Evolutionary conservation across 148 eudicot species (phyloP), one percentile per base, ranked within the genome.

Genomic region (Pharnaceum exiguum): DNA sequence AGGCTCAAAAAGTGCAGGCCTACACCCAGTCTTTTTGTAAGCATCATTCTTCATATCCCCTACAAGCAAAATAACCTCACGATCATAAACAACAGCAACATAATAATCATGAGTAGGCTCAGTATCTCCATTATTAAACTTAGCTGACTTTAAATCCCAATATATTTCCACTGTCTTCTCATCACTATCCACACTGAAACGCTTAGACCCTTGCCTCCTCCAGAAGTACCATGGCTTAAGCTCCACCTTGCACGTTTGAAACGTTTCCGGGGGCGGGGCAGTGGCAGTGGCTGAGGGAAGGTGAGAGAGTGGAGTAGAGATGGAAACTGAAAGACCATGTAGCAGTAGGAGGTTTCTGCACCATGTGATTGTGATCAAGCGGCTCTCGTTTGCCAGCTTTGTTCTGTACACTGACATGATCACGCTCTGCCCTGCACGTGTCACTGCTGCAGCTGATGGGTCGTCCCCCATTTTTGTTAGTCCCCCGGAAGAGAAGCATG

Each of bases 211-310:
- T 0, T 81, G 81, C 60, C 83, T 89, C 38, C 76, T 68, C 94
- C 94, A 89, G 32, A 89, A 82, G 42, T 67, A 75, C 96, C 96
- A 89, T 2, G 94, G 96, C 56, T 89, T 89, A 21, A 85, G 66
- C 76, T 85, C 96, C 19, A 89, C 78, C 60, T 81, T 89, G 69
- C 87, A 89, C 6, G 68, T 65, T 51, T 65, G 61, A 71, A 12
- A 55, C 68, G 0, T 68, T 72, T 1, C 66, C 69, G 2, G 56
- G 64, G 5, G 12, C 8, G n/a, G 37, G 53, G 10, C 49, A 24
- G 32, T 51, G 39, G 24, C 51, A 56, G 5, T 45, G 51, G 21
- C 27, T 11, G n/a, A n/a, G n/a, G n/a, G n/a, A n/a, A n/a, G n/a
- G n/a, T n/a, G n/a, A n/a, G n/a, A n/a, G n/a, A n/a, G n/a, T n/a